phyloP scores from a whole-genome alignment of 1,139 yeast genomes.

The Lodderomyces theae region DNA sequence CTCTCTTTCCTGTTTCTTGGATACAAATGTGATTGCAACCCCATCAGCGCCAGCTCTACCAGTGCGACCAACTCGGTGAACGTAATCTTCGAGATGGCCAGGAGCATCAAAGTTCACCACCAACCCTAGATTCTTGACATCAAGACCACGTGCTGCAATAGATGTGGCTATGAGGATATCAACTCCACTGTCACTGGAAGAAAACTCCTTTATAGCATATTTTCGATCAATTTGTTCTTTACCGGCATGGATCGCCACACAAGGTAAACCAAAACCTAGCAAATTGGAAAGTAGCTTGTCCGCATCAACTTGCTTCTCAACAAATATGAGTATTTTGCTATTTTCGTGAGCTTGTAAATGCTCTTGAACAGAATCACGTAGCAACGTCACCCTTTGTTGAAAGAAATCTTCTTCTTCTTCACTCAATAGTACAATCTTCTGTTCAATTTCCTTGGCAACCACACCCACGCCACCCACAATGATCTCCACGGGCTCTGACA shows the following conservation, averaged over 20 bases:
- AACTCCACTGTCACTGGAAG: slow-evolving; percentile 48
- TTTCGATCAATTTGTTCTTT: slow-evolving; percentile 85
- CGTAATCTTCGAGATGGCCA: slow-evolving; percentile 90
- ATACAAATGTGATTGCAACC: slow-evolving; percentile 71
- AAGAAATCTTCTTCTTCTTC: slow-evolving; percentile 37
- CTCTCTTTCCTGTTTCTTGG: slow-evolving; percentile 61
- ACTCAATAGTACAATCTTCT: slow-evolving; percentile 59
- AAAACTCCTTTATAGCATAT: slow-evolving; percentile 69
- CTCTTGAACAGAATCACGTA: slow-evolving; percentile 16
- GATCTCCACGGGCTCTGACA: slow-evolving; percentile 68
- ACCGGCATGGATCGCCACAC: slow-evolving; percentile 86
- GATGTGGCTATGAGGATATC: slow-evolving; percentile 84
- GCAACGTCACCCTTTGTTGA: slow-evolving; percentile 51
- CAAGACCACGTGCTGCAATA: slow-evolving; percentile 91
- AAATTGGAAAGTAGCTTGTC: slow-evolving; percentile 65
- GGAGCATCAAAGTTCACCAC: slow-evolving; percentile 91
- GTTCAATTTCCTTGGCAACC: slow-evolving; percentile 80
- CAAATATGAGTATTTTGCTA: slow-evolving; percentile 69
- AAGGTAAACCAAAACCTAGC: slow-evolving; percentile 52
- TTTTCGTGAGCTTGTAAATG: slow-evolving; percentile 14
- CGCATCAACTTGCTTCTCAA: slow-evolving; percentile 81
- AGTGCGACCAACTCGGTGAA: slow-evolving; percentile 94
- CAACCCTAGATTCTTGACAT: slow-evolving; percentile 75
- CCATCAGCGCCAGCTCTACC: slow-evolving; percentile 89
- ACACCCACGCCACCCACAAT: slow-evolving; percentile 80